Conservation (phyloP, 2,329 filamentous ascomycete species). For the Coniochaeta prunicola region DNA sequence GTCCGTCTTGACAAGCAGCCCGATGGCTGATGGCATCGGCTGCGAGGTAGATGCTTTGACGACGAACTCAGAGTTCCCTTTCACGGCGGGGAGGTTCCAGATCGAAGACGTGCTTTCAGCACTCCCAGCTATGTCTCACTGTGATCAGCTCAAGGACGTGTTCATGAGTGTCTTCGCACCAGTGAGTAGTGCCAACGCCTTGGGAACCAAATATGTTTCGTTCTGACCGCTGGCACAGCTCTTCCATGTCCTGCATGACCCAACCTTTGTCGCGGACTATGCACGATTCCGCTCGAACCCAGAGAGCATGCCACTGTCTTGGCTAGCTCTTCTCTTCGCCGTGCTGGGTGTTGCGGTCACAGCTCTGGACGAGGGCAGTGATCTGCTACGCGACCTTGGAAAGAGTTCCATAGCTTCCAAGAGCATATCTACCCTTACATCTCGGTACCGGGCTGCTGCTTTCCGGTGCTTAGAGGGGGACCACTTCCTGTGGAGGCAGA, state of each 20-base stretch:
- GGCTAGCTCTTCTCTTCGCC: constrained; percentile 1
- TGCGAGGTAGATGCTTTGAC: background rate
- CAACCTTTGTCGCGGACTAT: background rate
- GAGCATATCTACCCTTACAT: background rate
- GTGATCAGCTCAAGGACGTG: background rate
- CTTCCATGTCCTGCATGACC: constrained; percentile 1
- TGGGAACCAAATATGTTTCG: background rate
- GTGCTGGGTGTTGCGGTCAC: constrained; percentile 1
- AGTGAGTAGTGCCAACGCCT: background rate
- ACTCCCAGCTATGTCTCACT: constrained; percentile 1
- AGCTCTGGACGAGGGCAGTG: background rate
- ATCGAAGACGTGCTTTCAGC: background rate
- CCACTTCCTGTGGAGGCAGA: constrained; percentile 1
- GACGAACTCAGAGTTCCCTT: background rate
- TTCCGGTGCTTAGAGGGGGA: background rate
- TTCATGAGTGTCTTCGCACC: constrained; percentile 1
- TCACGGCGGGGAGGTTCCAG: background rate
- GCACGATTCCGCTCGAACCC: background rate
- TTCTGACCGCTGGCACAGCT: background rate
- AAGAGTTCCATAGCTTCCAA: background rate
- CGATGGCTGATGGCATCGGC: background rate
- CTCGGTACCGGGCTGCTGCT: background rate
- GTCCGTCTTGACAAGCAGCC: background rate
- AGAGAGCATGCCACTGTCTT: background rate
- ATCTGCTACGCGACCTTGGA: background rate